Evolutionary conservation across 2,329 filamentous ascomycete species (phyloP).

Genomic region (Apiospora kogelbergensis): DNA sequence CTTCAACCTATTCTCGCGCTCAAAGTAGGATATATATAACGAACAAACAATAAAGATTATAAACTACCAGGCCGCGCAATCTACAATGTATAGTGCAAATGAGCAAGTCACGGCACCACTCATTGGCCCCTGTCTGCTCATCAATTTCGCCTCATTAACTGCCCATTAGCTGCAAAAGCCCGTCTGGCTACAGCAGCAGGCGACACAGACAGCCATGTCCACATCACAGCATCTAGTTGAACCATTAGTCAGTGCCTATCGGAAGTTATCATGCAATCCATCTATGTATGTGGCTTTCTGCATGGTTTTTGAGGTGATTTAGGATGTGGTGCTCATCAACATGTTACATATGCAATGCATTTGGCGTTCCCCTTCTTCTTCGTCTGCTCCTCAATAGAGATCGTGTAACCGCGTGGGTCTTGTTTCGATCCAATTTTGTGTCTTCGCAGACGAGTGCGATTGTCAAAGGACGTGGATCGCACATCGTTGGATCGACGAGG

Average conservation of each 20-base stretch:
- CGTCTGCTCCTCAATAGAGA: too few species aligned
- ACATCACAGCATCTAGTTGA: background rate
- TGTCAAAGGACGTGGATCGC: too few species aligned
- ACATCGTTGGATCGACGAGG: too few species aligned
- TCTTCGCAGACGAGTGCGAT: too few species aligned
- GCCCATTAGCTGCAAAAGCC: background rate
- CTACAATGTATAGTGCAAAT: background rate
- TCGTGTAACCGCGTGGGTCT: too few species aligned
- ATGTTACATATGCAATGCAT: background rate
- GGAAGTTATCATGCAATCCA: background rate
- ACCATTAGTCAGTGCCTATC: background rate
- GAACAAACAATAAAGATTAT: background rate
- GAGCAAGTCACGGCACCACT: background rate
- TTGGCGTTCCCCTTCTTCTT: background rate
- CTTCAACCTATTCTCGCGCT: background rate
- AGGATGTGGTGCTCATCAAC: background rate
- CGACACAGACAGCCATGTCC: background rate
- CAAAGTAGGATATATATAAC: background rate
- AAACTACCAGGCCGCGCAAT: background rate
- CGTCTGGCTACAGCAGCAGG: background rate
- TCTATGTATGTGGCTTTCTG: background rate
- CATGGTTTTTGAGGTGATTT: background rate
- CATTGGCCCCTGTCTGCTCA: background rate
- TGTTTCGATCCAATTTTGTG: too few species aligned
- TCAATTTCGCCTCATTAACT: background rate